Base-by-base conservation (phyloP, 345 rosid species). In the Bruguiera parviflora region DNA sequence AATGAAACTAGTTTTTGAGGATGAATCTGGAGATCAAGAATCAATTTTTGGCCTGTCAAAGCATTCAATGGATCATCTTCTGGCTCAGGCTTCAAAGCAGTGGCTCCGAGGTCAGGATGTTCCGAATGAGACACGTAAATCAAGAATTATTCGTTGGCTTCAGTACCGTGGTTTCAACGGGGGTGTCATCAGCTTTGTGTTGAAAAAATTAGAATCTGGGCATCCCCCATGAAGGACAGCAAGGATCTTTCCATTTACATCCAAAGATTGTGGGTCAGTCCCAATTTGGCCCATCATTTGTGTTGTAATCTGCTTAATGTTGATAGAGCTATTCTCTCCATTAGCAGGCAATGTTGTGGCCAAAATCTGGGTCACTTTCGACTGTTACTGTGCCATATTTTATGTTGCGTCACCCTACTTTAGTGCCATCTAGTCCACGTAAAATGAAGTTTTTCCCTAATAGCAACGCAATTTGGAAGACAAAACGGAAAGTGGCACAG, bases 121-220 rank as follows among this genome's bases (percentile, higher is more conserved):
- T 20, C 78, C 98, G 10, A 61, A 63, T 58, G 94, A 91, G 68
- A 88, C 77, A 20, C 94, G 89, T 28, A 91, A 89, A 77, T 62
- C 88, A 62, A 89, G 96, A 82, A 83, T 93, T 13, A 73, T 93
- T 33, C 78, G 91, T 72, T 91, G 97, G 98, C 97, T 91, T 71
- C 97, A 91, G 81, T 91, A 91, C 76, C 85, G 96, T 19, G 94
- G 97, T 47, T 88, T 87, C 77, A 88, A 84, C 69, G 91, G 94
- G 92, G 84, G 84, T 28, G 88, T 89, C 11, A 84, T 85, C 64
- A 43, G 74, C 69, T 73, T 77, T 75, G 75, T 89, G 51, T 35
- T 89, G 63, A 89, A 78, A 77, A 89, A 85, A 71, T 76, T 93
- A 70, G 94, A 89, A 73, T 78, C 86, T 66, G 72, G 65, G 56